These are phyloP conservation scores for Melaleuca alternifolia DNA, from an alignment of 345 rosid genomes.

Conservation along the genomic window DNA sequence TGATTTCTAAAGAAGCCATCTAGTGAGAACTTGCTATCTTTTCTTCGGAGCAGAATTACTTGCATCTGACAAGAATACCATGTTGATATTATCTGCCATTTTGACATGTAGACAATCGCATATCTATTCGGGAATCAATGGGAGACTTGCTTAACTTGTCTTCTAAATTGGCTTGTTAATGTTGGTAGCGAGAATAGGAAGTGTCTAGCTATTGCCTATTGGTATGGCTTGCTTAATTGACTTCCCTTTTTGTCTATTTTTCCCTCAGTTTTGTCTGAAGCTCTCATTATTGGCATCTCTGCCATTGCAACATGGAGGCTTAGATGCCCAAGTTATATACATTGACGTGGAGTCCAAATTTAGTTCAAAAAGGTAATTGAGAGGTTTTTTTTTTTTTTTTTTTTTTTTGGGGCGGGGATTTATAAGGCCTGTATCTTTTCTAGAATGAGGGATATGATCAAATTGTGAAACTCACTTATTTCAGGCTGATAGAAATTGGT, in stretches of 20 bases:
- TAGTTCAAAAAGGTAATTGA: conserved; percentile 59
- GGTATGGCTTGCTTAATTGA: neutral
- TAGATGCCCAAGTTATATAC: conserved; percentile 69
- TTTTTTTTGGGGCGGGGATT: neutral
- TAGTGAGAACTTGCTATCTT: neutral
- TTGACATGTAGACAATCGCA: neutral
- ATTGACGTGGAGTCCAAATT: conserved; percentile 77
- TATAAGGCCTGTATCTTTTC: neutral
- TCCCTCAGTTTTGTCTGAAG: conserved; percentile 59
- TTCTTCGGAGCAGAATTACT: neutral
- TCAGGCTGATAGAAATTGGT: conserved; percentile 84
- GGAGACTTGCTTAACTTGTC: neutral
- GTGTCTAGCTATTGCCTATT: neutral
- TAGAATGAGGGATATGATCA: neutral
- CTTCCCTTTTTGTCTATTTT: neutral
- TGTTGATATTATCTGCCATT: neutral
- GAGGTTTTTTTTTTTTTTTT: neutral
- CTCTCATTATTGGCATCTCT: conserved; percentile 65
- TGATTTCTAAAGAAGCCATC: neutral
- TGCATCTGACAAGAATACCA: neutral
- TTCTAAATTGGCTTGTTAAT: neutral
- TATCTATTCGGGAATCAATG: neutral
- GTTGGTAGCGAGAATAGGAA: neutral
- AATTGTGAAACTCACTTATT: neutral
- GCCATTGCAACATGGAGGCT: conserved; percentile 59